phyloP scores from a whole-genome alignment of 129 eudicot species.

The Escallonia rubra region DNA sequence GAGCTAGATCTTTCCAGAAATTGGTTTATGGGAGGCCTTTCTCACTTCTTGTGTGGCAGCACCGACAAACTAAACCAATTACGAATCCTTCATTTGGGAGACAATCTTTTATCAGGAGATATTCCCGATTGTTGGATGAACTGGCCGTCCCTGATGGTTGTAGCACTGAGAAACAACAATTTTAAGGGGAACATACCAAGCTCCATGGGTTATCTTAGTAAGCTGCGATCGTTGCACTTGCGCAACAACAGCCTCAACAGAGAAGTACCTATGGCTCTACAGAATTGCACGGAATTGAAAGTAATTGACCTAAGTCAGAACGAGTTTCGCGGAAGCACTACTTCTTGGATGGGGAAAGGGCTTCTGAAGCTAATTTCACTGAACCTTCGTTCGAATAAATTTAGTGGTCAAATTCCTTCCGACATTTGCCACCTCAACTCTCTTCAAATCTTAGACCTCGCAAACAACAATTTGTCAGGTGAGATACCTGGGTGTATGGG shows the following conservation, averaged over 20 bases:
- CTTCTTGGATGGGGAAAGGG: conserved; percentile 18
- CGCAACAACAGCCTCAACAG: neutral
- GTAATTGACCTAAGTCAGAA: conserved; percentile 7
- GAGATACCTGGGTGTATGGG: neutral
- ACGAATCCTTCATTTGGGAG: too few species aligned
- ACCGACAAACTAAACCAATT: too few species aligned
- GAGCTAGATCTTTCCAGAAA: too few species aligned
- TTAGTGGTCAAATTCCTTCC: conserved; percentile 29
- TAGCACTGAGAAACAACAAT: too few species aligned
- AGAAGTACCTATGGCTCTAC: neutral
- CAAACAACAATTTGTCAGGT: conserved; percentile 1
- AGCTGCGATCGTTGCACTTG: neutral
- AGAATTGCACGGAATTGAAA: neutral
- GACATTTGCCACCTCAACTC: conserved; percentile 32
- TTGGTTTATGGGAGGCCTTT: too few species aligned
- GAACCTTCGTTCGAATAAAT: conserved; percentile 24
- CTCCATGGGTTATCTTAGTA: too few species aligned
- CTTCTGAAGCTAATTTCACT: conserved; percentile 17
- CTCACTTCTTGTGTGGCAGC: too few species aligned
- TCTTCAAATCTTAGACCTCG: conserved; percentile 38
- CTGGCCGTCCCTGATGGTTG: too few species aligned
- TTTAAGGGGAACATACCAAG: conserved; percentile 17
- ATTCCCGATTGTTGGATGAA: too few species aligned
- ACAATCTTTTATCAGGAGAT: too few species aligned
- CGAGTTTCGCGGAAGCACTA: conserved; percentile 22